Conservation (phyloP, 768 basidiomycete species). For the Leccinum truebloodii region DNA sequence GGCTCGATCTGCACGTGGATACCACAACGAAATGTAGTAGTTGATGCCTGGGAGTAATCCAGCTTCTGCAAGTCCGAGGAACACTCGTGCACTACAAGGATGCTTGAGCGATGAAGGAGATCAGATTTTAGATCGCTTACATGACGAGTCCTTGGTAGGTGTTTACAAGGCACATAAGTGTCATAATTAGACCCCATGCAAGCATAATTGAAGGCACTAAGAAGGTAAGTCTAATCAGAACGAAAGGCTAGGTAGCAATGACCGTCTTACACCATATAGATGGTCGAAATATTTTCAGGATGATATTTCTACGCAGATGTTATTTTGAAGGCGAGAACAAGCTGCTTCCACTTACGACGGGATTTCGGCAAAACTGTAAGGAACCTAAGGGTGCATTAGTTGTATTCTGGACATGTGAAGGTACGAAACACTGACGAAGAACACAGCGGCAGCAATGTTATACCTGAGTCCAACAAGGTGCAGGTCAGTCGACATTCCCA, state of each 20-base stretch:
- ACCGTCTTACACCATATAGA: constrained; percentile 36
- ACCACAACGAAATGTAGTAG: constrained; percentile 58
- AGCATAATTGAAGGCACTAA: constrained; percentile 44
- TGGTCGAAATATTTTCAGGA: constrained; percentile 36
- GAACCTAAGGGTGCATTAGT: constrained; percentile 22
- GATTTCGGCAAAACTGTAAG: constrained; percentile 39
- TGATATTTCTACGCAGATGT: constrained; percentile 33
- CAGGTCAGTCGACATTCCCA: constrained; percentile 43
- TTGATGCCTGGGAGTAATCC: constrained; percentile 45
- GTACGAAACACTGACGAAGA: constrained; percentile 30
- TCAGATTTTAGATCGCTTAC: constrained; percentile 23
- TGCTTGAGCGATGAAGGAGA: neutral
- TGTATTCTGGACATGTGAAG: neutral
- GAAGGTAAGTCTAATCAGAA: constrained; percentile 13
- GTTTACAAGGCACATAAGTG: constrained; percentile 40
- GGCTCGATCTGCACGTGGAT: constrained; percentile 58
- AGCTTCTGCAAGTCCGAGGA: constrained; percentile 50
- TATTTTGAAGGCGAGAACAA: neutral
- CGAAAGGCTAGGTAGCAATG: neutral
- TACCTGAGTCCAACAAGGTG: constrained; percentile 36
- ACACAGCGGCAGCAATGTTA: constrained; percentile 41
- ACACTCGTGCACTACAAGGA: constrained; percentile 35
- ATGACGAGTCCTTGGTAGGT: constrained; percentile 30
- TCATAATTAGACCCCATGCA: constrained; percentile 41
- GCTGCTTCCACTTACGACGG: constrained; percentile 34